Evolutionary conservation across 805 yeast species (phyloP), one percentile per base, ranked within the genome.

Genomic region (Starmerella potacharoeniae): DNA sequence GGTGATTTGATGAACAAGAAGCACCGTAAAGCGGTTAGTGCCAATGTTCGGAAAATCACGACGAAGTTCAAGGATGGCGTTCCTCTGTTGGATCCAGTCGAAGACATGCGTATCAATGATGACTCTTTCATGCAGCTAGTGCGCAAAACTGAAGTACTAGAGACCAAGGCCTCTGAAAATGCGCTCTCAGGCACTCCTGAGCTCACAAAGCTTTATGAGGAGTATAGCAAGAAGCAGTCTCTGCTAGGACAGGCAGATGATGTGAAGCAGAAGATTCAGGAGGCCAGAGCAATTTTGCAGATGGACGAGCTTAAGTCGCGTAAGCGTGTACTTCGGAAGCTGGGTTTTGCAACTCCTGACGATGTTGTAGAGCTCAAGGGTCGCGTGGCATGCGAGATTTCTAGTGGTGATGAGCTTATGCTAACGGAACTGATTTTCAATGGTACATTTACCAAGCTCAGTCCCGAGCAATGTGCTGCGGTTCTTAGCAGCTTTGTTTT

Each of bases 351-450:
- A 42, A 83, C 95, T 2, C 82, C 82, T 53, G 77, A 80, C 59
- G 98, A 93, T 69, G 83, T 93, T 58, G 95, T 93, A 60, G 97
- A 93, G 68, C 76, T 93, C 64, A 93, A 93, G 71, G 99, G 99
- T 54, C 80, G 97, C 68, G 97, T 93, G 55, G 97, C 65, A 5
- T 63, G 65, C 41, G 98, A 91, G 64, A 65, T 71, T 55, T 59
- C 67, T 44, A 60, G 89, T 34, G 97, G 97, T 0, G 89, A 90
- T 80, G 98, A 93, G 69, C 75, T 93, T 70, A 83, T 87, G 68
- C 89, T 93, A 51, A 93, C 99, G 0, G 98, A 93, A 68, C 74
- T 93, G 62, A 86, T 93, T 35, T 93, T 93, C 76, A 90, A 90
- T 68, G 97, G 97, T 78, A 85, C 86, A 29, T 93, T 93, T 73